These are phyloP conservation scores for Fusarium sp. DNA, from an alignment of 2,329 filamentous ascomycete genomes.

Conservation along the genomic window DNA sequence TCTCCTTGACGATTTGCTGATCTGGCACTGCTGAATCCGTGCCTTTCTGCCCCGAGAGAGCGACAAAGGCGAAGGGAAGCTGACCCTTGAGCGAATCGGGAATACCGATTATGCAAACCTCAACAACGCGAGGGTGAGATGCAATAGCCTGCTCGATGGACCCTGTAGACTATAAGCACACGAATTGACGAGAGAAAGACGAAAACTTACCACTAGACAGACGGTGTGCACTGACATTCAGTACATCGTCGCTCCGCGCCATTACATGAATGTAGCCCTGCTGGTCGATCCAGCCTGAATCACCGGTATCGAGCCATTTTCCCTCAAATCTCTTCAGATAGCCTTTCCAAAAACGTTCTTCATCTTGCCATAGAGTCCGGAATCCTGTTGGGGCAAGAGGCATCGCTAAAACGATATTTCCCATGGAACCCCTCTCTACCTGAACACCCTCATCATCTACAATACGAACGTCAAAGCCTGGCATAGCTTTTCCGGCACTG, in stretches of 20 bases:
- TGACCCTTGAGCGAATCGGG: conserved; percentile 91
- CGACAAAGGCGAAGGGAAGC: conserved; percentile 91
- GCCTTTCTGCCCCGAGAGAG: conserved; percentile 63
- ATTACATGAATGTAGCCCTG: conserved; percentile 78
- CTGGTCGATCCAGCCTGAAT: conserved; percentile 87
- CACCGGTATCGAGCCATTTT: conserved; percentile 91
- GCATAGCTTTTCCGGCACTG: conserved; percentile 91
- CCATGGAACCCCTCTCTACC: conserved; percentile 81
- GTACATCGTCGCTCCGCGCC: conserved; percentile 84
- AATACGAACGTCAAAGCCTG: conserved; percentile 88
- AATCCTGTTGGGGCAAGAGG: conserved; percentile 90
- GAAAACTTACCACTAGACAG: conserved; percentile 81
- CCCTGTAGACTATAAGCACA: conserved; percentile 63
- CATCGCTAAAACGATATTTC: conserved; percentile 88
- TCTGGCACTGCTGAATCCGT: conserved; percentile 67
- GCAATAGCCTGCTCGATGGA: conserved; percentile 93
- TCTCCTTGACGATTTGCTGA: conserved; percentile 66
- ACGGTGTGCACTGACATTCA: conserved; percentile 95
- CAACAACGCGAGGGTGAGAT: conserved; percentile 82
- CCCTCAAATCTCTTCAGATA: conserved; percentile 88
- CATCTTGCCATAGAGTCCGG: conserved; percentile 87
- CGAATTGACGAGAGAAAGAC: not conserved
- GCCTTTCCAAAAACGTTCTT: conserved; percentile 86
- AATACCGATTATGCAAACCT: conserved; percentile 89
- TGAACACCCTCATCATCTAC: conserved; percentile 86